Evolutionary conservation across 129 eudicot genomes (phyloP).

Genomic region (Dittrichia graveolens): DNA sequence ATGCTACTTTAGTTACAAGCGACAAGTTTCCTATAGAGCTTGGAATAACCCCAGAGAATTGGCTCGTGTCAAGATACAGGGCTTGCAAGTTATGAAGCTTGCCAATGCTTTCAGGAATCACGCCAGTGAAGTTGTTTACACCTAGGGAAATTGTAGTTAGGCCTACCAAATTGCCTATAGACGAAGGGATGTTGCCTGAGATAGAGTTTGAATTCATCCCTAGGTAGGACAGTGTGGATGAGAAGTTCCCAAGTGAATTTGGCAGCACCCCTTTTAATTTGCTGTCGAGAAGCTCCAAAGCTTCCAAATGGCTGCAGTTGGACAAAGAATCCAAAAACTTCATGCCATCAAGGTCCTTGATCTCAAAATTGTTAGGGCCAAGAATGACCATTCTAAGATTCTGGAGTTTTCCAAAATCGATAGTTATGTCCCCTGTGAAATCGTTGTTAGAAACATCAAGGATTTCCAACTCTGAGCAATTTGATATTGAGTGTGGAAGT

Average conservation of each 20-base stretch:
- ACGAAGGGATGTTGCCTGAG: constrained; percentile 11
- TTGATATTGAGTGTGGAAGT: constrained; percentile 42
- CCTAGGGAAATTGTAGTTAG: background rate
- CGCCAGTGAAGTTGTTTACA: constrained; percentile 1
- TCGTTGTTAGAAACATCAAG: constrained; percentile 10
- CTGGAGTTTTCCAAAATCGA: constrained; percentile 17
- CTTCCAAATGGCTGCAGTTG: constrained; percentile 28
- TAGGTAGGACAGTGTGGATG: background rate
- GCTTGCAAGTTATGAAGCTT: background rate
- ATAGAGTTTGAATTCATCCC: background rate
- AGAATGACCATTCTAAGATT: background rate
- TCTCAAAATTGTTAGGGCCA: constrained; percentile 24
- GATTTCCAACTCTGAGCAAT: constrained; percentile 23
- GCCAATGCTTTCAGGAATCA: constrained; percentile 21
- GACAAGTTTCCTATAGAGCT: constrained; percentile 29
- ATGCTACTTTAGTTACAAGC: background rate
- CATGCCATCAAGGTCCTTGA: constrained; percentile 24
- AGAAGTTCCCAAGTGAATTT: constrained; percentile 21
- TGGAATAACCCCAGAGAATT: constrained; percentile 16
- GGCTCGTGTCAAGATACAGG: background rate
- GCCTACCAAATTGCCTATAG: constrained; percentile 13
- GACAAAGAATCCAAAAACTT: constrained; percentile 29
- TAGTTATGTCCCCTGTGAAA: constrained; percentile 23
- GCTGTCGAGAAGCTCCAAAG: background rate
- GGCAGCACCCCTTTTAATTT: constrained; percentile 33